These are phyloP conservation scores for Plasmodium reichenowi DNA, from an alignment of 169 alveolate species.

Conservation along the genomic window DNA sequence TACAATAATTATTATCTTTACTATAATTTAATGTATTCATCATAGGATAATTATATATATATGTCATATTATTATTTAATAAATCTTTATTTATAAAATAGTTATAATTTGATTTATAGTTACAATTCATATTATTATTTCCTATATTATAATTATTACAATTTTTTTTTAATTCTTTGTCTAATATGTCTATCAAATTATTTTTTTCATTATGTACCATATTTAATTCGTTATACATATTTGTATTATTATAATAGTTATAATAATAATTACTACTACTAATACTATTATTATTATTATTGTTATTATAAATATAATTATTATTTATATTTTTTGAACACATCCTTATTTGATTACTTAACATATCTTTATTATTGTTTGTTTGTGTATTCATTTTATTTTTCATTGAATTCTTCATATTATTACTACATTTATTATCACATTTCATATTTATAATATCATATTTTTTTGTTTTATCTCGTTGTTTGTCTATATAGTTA, in stretches of 20 bases:
- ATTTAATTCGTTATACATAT: neutral
- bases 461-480: too few species aligned
- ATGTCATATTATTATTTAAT: constrained; percentile 10
- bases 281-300: too few species aligned
- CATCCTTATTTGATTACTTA: neutral
- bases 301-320: too few species aligned
- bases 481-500: too few species aligned
- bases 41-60: constrained; percentile 1
- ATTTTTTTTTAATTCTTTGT: constrained; percentile 7
- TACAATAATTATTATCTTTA: constrained; percentile 21
- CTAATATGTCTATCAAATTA: neutral
- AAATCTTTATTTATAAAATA: constrained; percentile 22
- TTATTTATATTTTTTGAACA: neutral
- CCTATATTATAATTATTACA: constrained; percentile 3
- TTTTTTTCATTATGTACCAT: neutral
- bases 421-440: neutral
- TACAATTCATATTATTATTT: neutral
- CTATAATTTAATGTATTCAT: constrained; percentile 21
- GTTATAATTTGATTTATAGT: neutral
- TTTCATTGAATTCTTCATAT: neutral
- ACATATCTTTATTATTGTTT: neutral
- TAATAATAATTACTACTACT: neutral
- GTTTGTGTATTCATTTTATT: neutral
- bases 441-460: too few species aligned
- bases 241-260: neutral